Percentiles rank a stretch among this genome's conserved stretches.
Evolutionary conservation across 140 eudicot species (phyloP).

Genomic region (Ambrosia hybrid): DNA sequence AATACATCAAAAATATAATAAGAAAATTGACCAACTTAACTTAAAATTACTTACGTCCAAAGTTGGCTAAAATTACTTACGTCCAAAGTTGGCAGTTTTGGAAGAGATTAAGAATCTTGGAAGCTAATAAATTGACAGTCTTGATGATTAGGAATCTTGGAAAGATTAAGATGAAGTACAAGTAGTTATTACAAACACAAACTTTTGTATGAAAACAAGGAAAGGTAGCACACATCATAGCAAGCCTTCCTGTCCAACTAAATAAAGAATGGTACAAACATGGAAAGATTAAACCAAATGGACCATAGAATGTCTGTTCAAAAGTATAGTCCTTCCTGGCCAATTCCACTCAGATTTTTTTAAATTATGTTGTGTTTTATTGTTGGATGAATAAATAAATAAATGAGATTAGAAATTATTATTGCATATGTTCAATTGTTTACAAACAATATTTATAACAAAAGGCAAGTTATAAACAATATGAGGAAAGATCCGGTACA

Average conservation of each 20-base stretch:
- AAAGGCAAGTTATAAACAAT: too few species aligned
- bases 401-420: neutral
- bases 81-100: too few species aligned
- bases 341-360: slow-evolving; percentile 6
- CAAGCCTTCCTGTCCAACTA: slow-evolving; percentile 29
- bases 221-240: slow-evolving; percentile 25
- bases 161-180: slow-evolving; percentile 27
- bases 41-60: too few species aligned
- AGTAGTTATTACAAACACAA: slow-evolving; percentile 29
- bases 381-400: slow-evolving; percentile 5
- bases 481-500: too few species aligned
- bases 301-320: slow-evolving; percentile 29
- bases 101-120: too few species aligned
- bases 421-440: neutral
- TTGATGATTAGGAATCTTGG: slow-evolving; percentile 37
- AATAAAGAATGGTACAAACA: slow-evolving; percentile 13
- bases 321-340: slow-evolving; percentile 6
- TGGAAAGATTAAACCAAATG: slow-evolving; percentile 11
- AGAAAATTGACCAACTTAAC: neutral
- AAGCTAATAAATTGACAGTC: neutral
- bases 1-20: neutral
- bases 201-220: slow-evolving; percentile 11
- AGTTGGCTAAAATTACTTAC: too few species aligned
- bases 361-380: slow-evolving; percentile 1
- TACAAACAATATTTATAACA: too few species aligned